Conservation (phyloP, 2,329 filamentous ascomycete genomes). For the Botrytis pseudocinerea region DNA sequence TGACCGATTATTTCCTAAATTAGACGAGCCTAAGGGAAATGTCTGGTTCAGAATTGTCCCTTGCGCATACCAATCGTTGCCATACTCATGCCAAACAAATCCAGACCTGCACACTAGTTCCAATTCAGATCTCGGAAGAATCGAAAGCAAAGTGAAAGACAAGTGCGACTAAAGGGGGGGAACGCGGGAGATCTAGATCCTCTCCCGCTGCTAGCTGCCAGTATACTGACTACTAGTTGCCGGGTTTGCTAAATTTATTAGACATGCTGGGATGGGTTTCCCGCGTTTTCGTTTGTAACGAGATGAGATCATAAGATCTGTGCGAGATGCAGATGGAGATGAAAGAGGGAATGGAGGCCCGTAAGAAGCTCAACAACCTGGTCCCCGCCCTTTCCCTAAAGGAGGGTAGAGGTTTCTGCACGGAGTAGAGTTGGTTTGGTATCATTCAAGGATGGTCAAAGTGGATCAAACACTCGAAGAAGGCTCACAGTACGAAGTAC, state of each 20-base stretch:
- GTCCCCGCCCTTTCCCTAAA: neutral
- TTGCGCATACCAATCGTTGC: slow-evolving; percentile 4
- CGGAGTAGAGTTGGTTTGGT: neutral
- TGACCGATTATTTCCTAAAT: neutral
- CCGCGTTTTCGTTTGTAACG: slow-evolving; percentile 4
- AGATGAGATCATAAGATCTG: slow-evolving; percentile 5
- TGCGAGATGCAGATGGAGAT: neutral
- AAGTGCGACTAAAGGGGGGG: neutral
- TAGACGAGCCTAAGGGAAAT: neutral
- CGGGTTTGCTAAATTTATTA: neutral
- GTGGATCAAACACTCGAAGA: neutral
- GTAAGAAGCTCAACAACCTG: neutral
- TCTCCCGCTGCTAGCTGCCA: neutral
- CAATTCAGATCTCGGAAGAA: neutral
- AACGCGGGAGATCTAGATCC: neutral
- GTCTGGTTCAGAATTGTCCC: neutral
- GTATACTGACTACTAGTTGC: neutral
- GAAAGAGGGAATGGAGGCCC: neutral
- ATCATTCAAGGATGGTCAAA: neutral
- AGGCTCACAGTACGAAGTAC: neutral
- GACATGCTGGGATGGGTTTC: neutral
- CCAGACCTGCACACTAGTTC: neutral
- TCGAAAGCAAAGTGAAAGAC: neutral
- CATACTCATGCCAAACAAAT: neutral
- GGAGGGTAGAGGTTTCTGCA: neutral